Base-by-base conservation (phyloP, 441 rosid species). In the Macaranga tanarius region DNA sequence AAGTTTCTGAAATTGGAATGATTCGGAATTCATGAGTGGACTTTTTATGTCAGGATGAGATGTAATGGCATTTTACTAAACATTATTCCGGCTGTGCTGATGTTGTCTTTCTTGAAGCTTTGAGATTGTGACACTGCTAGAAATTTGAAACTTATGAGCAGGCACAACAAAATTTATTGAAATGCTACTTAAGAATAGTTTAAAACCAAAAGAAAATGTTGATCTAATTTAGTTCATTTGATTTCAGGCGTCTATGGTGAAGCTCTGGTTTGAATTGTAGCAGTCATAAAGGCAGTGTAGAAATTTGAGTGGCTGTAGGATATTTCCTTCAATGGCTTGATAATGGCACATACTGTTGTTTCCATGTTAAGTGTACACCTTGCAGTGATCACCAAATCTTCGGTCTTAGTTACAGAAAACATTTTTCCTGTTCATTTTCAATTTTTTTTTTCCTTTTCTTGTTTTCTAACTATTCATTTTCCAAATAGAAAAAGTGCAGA, bases 191-290 rank as follows among this genome's bases (percentile, higher is more conserved):
- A 7, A 5, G 1, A 10, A 4, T 5, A 0, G 7, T 26, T 8
- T 1, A 12, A 5, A 9, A 3, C 34, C 22, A 1, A 10, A 7
- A 16, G 13, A 26, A n/a, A 17, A 45, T 45, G 1, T 5, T 11
- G 11, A 1, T 22, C n/a, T 23, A 23, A 23, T 26, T 50, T 55
- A 10, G 5, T 45, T 66, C 20, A n/a, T 50, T 45, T 15, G 28
- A 66, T 66, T 66, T 66, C 70, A 66, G 58, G 70, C 56, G 48
- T 48, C 5, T 66, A 4, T 66, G 58, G 40, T 66, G 70, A 26
- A 50, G 28, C 15, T 48, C 23, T 6, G 22, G 48, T 47, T 17
- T 66, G 38, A 66, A 11, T 11, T 20, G 55, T 3, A 23, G n/a
- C 55, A 65, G 2, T 57, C 25, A 2, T 20, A 12, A 59, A 11